Evolutionary conservation across 2,329 filamentous ascomycete genomes (phyloP).

Genomic region (Pseudogymnoascus sp.): DNA sequence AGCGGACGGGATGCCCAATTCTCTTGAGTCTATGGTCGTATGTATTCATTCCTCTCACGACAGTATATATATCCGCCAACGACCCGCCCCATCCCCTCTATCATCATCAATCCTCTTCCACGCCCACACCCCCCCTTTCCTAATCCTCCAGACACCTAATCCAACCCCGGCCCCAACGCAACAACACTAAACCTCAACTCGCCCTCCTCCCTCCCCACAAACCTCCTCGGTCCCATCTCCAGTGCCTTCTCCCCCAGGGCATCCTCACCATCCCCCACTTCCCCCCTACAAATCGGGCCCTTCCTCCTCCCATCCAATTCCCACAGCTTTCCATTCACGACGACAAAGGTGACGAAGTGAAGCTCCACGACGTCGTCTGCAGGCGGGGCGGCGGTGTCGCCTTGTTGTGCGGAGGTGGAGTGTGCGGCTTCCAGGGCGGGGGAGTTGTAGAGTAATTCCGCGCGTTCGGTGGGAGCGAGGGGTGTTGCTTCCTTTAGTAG

Average conservation of each 20-base stretch:
- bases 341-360: slow-evolving; percentile 94
- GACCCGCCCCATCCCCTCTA: too few species aligned
- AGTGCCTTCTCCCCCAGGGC: slow-evolving; percentile 69
- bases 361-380: slow-evolving; percentile 75
- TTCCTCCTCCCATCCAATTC: slow-evolving; percentile 62
- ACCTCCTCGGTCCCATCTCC: slow-evolving; percentile 50
- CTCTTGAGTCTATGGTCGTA: too few species aligned
- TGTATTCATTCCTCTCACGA: too few species aligned
- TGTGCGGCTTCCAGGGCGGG: slow-evolving; percentile 70
- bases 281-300: slow-evolving; percentile 52
- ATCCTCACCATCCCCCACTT: slow-evolving; percentile 46
- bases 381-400: slow-evolving; percentile 69
- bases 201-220: slow-evolving; percentile 22
- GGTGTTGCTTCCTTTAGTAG: slow-evolving; percentile 62
- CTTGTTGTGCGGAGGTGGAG: slow-evolving; percentile 62
- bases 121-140: neutral
- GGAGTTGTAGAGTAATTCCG: slow-evolving; percentile 68
- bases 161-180: slow-evolving; percentile 21
- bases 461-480: slow-evolving; percentile 55
- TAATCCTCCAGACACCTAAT: slow-evolving; percentile 21
- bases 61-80: too few species aligned
- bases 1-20: too few species aligned
- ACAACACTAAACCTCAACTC: slow-evolving; percentile 26
- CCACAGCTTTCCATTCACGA: slow-evolving; percentile 60
- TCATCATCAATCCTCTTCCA: too few species aligned